A percentile compares a stretch with the other conserved stretches of the same genome.
Evolutionary conservation across 306 rosid species (phyloP).

Genomic region (Vigna unguiculata): DNA sequence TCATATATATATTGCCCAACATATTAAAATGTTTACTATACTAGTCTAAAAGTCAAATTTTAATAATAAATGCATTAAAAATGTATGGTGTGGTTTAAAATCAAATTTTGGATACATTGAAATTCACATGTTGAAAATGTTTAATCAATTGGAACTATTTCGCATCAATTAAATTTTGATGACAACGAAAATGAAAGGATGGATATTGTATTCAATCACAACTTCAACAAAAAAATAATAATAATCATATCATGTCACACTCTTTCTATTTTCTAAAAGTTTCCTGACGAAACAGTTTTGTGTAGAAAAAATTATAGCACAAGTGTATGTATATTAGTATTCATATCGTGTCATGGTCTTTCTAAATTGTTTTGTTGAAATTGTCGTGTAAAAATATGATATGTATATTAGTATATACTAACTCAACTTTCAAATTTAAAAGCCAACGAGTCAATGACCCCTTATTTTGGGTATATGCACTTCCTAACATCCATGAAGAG

Average conservation of each 20-base stretch:
- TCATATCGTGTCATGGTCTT: not conserved
- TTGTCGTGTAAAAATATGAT: not conserved
- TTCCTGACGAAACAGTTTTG: not conserved
- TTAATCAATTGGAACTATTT: not conserved
- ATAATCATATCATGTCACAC: not conserved
- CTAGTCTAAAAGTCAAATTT: not conserved
- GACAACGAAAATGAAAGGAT: not conserved
- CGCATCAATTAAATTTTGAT: not conserved
- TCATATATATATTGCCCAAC: not conserved
- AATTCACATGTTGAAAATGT: slow-evolving; percentile 20
- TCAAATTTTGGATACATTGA: not conserved
- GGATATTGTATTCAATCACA: not conserved
- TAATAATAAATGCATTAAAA: not conserved
- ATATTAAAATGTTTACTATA: not conserved
- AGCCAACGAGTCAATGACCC: not conserved
- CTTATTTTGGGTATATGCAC: not conserved
- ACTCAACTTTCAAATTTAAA: not conserved
- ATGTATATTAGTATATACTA: not conserved
- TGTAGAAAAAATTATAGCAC: not conserved
- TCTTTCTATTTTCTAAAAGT: not conserved
- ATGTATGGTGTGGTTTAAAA: not conserved
- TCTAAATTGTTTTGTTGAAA: not conserved
- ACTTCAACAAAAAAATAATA: not conserved
- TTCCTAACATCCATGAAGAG: not conserved
- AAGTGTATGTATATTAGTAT: not conserved